Conservation (phyloP, 495 filamentous ascomycete species). For the Neurospora sp. region DNA sequence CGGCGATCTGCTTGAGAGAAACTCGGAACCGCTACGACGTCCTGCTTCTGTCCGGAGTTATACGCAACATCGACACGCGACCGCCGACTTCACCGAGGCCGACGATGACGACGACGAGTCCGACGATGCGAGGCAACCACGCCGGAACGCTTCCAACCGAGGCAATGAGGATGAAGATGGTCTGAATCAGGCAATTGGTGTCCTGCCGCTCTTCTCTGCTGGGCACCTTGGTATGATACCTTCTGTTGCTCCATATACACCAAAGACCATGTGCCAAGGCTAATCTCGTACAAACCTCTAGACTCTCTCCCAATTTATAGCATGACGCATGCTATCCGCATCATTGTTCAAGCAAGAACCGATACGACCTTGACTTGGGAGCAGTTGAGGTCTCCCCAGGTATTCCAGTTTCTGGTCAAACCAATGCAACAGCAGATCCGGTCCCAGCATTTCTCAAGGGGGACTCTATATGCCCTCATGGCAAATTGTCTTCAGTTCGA, state of each 20-base stretch:
- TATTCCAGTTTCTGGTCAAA: constrained; percentile 91
- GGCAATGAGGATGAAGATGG: constrained; percentile 43
- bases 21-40: constrained; percentile 4
- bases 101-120: constrained; percentile 42
- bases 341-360: constrained; percentile 67
- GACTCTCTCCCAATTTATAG: constrained; percentile 72
- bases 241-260: not conserved
- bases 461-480: constrained; percentile 79
- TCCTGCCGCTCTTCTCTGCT: constrained; percentile 77
- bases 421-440: constrained; percentile 78
- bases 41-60: constrained; percentile 25
- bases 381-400: constrained; percentile 84
- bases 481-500: constrained; percentile 89
- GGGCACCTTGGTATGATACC: constrained; percentile 57
- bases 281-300: constrained; percentile 1
- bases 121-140: constrained; percentile 28
- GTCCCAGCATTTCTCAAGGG: constrained; percentile 68
- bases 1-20: constrained; percentile 2
- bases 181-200: constrained; percentile 42
- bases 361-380: constrained; percentile 95
- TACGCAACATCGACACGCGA: constrained; percentile 35
- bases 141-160: constrained; percentile 1
- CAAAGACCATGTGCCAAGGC: not conserved
- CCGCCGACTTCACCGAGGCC: constrained; percentile 48
- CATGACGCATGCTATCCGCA: constrained; percentile 77